A percentile compares a stretch with the other conserved stretches of the same genome.
Evolutionary conservation across 768 basidiomycete genomes (phyloP).

Genomic region (Boletellus ananiceps): DNA sequence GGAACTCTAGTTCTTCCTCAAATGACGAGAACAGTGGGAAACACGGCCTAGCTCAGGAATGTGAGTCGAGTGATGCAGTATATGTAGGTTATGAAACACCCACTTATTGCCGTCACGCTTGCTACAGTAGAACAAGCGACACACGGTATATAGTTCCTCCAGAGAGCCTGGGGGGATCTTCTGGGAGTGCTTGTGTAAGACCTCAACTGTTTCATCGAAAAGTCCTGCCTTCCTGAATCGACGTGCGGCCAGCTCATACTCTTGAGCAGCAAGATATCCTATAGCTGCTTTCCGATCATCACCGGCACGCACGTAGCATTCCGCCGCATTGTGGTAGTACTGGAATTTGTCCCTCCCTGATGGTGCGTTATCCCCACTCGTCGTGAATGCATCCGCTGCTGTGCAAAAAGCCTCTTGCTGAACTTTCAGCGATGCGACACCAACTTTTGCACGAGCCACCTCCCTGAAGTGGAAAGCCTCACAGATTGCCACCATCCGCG

Average conservation of each 20-base stretch:
- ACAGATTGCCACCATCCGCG: conserved; percentile 43
- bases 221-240: conserved; percentile 43
- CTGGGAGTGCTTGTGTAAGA: conserved; percentile 36
- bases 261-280: conserved; percentile 38
- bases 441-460: conserved; percentile 37
- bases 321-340: conserved; percentile 43
- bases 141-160: conserved; percentile 39
- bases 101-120: conserved; percentile 21
- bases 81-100: not conserved
- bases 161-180: conserved; percentile 31
- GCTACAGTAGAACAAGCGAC: conserved; percentile 43
- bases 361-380: conserved; percentile 34
- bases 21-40: conserved; percentile 44
- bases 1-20: conserved; percentile 53
- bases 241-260: conserved; percentile 42
- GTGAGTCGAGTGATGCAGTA: not conserved
- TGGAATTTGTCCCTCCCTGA: conserved; percentile 25
- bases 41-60: conserved; percentile 38
- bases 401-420: conserved; percentile 36
- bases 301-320: conserved; percentile 42
- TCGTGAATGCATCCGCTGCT: conserved; percentile 49
- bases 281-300: conserved; percentile 42
- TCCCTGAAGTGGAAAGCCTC: conserved; percentile 53
- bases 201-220: conserved; percentile 51
- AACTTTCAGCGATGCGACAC: conserved; percentile 21